phyloP scores from a whole-genome alignment of 2,329 filamentous ascomycete genomes.

The Conoideocrella luteorostrata region DNA sequence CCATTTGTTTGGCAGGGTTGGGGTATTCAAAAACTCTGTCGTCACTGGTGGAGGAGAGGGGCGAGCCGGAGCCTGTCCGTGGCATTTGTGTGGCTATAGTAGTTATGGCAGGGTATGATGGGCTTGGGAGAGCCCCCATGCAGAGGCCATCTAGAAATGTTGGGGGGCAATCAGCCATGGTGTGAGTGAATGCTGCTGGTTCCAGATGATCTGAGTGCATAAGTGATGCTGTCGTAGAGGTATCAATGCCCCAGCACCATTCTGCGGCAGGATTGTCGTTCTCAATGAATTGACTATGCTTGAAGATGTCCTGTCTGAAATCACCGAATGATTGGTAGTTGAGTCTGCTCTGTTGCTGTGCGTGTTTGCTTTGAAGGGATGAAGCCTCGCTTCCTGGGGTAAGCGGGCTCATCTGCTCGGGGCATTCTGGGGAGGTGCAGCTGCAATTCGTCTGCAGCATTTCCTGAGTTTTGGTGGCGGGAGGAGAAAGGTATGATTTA shows the following conservation, averaged over 20 bases:
- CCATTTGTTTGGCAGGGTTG: background rate
- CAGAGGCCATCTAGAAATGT: too few relatives aligned
- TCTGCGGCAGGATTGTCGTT: background rate
- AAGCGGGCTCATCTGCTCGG: background rate
- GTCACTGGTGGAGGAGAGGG: too few relatives aligned
- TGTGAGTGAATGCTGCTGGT: background rate
- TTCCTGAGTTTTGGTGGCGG: background rate
- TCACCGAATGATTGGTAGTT: background rate
- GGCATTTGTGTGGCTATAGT: too few relatives aligned
- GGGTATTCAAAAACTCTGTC: background rate
- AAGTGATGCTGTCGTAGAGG: background rate
- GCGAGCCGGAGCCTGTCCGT: too few relatives aligned
- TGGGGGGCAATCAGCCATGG: background rate
- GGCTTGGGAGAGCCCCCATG: too few relatives aligned
- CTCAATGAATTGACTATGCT: background rate
- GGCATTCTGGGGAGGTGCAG: background rate
- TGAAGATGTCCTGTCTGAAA: conserved; percentile 1
- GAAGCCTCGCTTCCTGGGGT: conserved; percentile 2
- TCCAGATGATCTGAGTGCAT: background rate
- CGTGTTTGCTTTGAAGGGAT: background rate
- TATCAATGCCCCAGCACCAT: conserved; percentile 5
- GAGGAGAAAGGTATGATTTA: background rate
- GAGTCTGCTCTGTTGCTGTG: background rate
- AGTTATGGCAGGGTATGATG: too few relatives aligned
- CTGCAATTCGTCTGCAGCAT: background rate